Conservation (phyloP, 768 basidiomycete species). For the Pholiota conissans region DNA sequence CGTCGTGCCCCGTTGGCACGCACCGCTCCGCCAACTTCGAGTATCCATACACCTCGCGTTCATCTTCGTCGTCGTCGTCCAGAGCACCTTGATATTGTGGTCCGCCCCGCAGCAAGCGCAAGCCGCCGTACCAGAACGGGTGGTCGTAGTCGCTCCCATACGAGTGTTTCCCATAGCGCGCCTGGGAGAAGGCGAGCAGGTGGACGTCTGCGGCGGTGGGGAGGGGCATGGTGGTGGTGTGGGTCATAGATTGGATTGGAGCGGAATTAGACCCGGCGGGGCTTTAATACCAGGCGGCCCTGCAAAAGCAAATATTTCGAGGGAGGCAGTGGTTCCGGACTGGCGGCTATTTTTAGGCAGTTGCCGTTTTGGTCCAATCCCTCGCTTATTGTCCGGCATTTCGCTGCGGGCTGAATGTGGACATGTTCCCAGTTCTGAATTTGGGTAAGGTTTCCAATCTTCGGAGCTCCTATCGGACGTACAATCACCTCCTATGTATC, state of each 20-base stretch:
- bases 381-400: no score
- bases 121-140: neutral
- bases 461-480: neutral
- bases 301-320: neutral
- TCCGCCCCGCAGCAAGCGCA: neutral
- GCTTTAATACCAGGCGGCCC: slow-evolving; percentile 1
- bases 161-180: slow-evolving; percentile 2
- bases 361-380: neutral
- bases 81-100: neutral
- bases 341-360: neutral
- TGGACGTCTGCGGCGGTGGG: neutral
- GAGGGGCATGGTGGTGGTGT: neutral
- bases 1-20: slow-evolving; percentile 3
- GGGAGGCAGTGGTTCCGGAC: neutral
- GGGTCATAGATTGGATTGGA: neutral
- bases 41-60: neutral
- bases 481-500: neutral
- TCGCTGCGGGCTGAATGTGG: no score
- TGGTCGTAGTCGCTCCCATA: neutral
- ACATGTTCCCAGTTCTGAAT: no score
- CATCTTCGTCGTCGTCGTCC: neutral
- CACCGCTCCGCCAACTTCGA: neutral
- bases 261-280: neutral
- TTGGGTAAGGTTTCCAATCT: no score
- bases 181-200: neutral